Base-by-base conservation (phyloP, 2,329 filamentous ascomycete genomes). In the Pseudogymnoascus sp. region DNA sequence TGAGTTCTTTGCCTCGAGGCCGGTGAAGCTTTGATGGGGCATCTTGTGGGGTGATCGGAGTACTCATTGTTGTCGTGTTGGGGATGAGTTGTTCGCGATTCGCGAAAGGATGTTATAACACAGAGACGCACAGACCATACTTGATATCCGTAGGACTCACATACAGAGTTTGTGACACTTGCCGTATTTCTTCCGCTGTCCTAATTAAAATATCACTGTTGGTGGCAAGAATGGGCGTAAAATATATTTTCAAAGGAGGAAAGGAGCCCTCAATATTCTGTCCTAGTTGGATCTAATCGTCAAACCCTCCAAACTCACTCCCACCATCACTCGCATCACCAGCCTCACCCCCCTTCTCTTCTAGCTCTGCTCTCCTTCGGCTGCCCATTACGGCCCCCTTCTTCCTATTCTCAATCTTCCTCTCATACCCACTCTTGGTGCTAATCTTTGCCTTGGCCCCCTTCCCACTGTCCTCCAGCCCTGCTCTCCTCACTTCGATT, bases 361-460 rank as follows among this genome's bases (percentile, higher is more conserved):
- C 82, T 17, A 39, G 4, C 54, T 58, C 31, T 36, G 54, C 54
- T 66, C 81, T 77, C 71, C 78, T 78, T 74, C 81, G 85, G 72
- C 82, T 88, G 29, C 79, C 81, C 63, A 82, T 78, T 61, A 86
- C 85, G 4, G 85, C 87, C 0, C 82, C 86, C 61, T 74, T 81
- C 65, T 76, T 78, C 66, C 88, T 90, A 68, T 90, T 81, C 74
- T 90, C 87, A 72, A 81, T 78, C 67, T 81, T 79, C 67, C 88
- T 79, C 72, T 91, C 86, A 76, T 84, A 93, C 2, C 88, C 87
- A 71, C 88, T 90, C 81, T 89, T 89, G 0, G 87, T 90, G 66
- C 91, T 93, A 68, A 97, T 97, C 71, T 85, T 84, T 61, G 75
- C 72, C 54, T 66, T 66, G 8, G 58, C 63, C 17, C 63, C 66